phyloP scores from a whole-genome alignment of 1,284 basidiomycete genomes.

The Pterulicium gracile region DNA sequence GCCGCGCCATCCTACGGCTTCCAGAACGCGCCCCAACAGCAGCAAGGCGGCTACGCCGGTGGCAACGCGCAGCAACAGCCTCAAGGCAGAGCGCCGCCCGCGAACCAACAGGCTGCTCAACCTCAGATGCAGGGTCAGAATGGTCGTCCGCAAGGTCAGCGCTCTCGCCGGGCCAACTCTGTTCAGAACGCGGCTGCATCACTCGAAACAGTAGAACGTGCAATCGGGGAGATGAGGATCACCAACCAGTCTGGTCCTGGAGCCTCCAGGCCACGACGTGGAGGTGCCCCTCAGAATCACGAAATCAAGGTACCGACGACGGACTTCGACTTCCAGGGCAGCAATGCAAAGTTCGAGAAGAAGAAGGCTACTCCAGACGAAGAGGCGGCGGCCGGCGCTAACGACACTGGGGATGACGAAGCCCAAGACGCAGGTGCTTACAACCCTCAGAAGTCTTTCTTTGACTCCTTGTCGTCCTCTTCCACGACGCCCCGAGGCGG shows the following conservation, averaged over 20 bases:
- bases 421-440: constrained; percentile 37
- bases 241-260: constrained; percentile 17
- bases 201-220: constrained; percentile 68
- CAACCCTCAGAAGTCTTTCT: constrained; percentile 68
- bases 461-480: constrained; percentile 62
- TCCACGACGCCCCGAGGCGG: constrained; percentile 21
- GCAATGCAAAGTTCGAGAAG: constrained; percentile 72
- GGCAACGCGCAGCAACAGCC: background rate
- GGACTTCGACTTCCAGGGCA: constrained; percentile 68
- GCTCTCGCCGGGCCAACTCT: constrained; percentile 26
- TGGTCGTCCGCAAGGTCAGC: constrained; percentile 7
- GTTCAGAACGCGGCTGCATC: constrained; percentile 65
- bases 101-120: background rate
- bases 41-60: background rate
- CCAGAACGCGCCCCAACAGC: background rate
- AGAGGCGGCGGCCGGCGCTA: constrained; percentile 9
- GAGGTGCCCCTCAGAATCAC: constrained; percentile 19
- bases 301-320: constrained; percentile 50
- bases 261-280: constrained; percentile 28
- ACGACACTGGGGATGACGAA: constrained; percentile 21
- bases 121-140: constrained; percentile 10
- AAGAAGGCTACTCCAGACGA: constrained; percentile 24
- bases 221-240: constrained; percentile 63
- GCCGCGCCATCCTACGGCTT: background rate
- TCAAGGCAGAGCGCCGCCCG: background rate